phyloP scores from a whole-genome alignment of 305 asterid species.

The Solanum hybrid region DNA sequence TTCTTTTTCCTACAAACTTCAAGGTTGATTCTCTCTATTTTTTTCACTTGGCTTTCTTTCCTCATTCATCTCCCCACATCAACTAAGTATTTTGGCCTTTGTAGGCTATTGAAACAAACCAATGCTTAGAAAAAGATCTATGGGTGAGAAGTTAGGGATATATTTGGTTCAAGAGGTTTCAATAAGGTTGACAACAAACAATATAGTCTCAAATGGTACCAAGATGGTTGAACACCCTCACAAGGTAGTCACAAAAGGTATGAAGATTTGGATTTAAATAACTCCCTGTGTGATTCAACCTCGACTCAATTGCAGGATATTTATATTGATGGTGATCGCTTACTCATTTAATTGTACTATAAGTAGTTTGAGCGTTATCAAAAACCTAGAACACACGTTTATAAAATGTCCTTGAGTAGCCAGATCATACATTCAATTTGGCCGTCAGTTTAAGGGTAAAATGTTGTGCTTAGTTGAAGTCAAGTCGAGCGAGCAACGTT shows the following conservation, averaged over 20 bases:
- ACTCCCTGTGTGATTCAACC: background rate
- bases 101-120: background rate
- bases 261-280: background rate
- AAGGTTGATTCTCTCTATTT: background rate
- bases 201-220: background rate
- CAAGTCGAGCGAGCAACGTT: background rate
- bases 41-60: background rate
- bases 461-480: background rate
- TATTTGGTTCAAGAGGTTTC: background rate
- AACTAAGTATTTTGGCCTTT: background rate
- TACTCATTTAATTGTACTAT: background rate
- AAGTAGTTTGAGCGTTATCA: background rate
- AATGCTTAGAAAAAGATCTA: background rate
- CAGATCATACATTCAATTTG: background rate
- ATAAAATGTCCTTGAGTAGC: background rate
- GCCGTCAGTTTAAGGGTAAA: background rate
- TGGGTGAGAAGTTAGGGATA: background rate
- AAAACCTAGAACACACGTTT: background rate
- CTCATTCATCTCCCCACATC: background rate
- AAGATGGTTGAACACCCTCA: background rate
- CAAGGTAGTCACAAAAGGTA: background rate
- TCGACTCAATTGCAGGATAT: background rate
- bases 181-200: background rate
- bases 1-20: background rate
- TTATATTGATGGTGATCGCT: background rate